phyloP scores from a whole-genome alignment of 257 asterid species.

The Plantago elongata region DNA sequence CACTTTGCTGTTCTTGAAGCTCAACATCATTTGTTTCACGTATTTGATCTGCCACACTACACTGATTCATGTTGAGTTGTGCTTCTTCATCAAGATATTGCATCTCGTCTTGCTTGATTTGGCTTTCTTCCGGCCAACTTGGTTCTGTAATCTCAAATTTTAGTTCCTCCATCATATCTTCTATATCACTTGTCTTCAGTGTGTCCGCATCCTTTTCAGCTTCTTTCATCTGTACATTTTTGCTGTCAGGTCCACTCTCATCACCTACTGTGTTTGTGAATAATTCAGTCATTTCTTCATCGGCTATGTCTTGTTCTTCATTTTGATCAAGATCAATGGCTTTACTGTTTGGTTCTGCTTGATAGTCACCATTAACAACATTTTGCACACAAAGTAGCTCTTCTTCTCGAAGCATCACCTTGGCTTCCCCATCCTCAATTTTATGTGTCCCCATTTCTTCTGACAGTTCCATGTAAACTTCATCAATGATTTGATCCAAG shows the following conservation, averaged over 20 bases:
- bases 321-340: slow-evolving; percentile 9
- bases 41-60: not conserved
- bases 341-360: slow-evolving; percentile 15
- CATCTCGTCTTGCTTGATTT: not conserved
- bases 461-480: slow-evolving; percentile 20
- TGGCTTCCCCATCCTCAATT: slow-evolving; percentile 13
- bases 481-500: slow-evolving; percentile 24
- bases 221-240: not conserved
- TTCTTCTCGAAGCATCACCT: slow-evolving; percentile 3
- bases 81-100: not conserved
- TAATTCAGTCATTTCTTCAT: not conserved
- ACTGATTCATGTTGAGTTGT: not conserved
- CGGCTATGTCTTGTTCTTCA: slow-evolving; percentile 5
- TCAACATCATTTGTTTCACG: slow-evolving; percentile 1
- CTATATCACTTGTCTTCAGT: not conserved
- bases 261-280: not conserved
- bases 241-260: not conserved
- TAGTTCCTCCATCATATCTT: slow-evolving; percentile 1
- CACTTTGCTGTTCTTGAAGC: not conserved
- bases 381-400: slow-evolving; percentile 14
- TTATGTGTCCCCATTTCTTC: slow-evolving; percentile 4
- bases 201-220: not conserved
- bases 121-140: slow-evolving; percentile 3
- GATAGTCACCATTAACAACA: slow-evolving; percentile 1
- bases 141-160: slow-evolving; percentile 7